Percentiles rank a stretch among this genome's conserved stretches.
phyloP scores from a whole-genome alignment of 2,329 filamentous ascomycete genomes.

The Fusarium continuum region DNA sequence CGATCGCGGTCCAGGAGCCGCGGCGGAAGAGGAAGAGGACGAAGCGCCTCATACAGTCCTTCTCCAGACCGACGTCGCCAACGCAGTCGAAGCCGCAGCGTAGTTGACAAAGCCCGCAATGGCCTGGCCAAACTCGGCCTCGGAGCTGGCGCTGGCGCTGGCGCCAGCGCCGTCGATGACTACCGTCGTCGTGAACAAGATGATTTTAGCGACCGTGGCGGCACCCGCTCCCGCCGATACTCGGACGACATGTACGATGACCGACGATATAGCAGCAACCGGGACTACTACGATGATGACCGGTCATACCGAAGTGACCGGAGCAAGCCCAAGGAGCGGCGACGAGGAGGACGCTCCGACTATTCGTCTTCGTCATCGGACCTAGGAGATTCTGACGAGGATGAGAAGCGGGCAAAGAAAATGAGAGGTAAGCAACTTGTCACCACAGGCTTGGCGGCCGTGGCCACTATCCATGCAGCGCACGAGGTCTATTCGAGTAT shows the following conservation, averaged over 20 bases:
- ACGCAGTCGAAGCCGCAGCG: conserved; percentile 68
- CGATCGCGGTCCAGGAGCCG: conserved; percentile 64
- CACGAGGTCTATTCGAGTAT: conserved; percentile 67
- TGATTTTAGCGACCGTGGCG: conserved; percentile 55
- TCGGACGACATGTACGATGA: conserved; percentile 59
- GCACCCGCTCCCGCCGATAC: conserved; percentile 53
- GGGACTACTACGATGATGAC: conserved; percentile 59
- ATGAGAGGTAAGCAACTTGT: conserved; percentile 71
- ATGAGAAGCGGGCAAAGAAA: conserved; percentile 63
- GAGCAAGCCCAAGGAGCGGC: conserved; percentile 52
- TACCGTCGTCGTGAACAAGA: conserved; percentile 54
- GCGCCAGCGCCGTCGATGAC: conserved; percentile 47
- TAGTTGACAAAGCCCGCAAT: conserved; percentile 70
- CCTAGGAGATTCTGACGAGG: conserved; percentile 66
- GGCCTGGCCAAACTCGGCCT: conserved; percentile 70
- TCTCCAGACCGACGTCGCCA: conserved; percentile 57
- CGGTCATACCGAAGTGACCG: conserved; percentile 53
- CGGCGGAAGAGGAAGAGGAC: conserved; percentile 62
- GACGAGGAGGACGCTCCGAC: conserved; percentile 54
- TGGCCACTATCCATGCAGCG: conserved; percentile 69
- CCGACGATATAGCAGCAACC: conserved; percentile 51
- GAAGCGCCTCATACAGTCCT: conserved; percentile 56
- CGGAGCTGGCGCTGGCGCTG: conserved; percentile 57
- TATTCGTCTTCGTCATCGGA: conserved; percentile 63
- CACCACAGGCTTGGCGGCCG: conserved; percentile 64